Evolutionary conservation across 108 stramenopile species (phyloP).

Genomic region (Craspedostauros australis): DNA sequence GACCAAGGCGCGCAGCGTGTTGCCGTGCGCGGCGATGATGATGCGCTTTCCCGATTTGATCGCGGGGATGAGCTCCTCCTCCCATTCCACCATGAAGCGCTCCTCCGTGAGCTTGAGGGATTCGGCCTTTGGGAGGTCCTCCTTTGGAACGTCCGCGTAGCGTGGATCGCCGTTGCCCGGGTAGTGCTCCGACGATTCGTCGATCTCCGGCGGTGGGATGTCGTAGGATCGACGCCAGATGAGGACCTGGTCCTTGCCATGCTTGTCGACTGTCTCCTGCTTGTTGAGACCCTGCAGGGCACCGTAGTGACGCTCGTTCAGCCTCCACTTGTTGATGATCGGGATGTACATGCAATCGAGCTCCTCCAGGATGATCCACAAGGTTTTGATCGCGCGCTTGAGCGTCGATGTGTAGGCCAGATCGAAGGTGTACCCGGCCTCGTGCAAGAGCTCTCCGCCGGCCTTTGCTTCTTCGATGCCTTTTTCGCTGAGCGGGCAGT

Average conservation of each 20-base stretch:
- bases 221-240: constrained; percentile 90
- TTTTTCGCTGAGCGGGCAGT: constrained; percentile 87
- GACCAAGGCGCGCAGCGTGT: constrained; percentile 96
- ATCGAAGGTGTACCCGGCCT: constrained; percentile 59
- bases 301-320: constrained; percentile 92
- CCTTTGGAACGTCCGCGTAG: constrained; percentile 62
- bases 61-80: constrained; percentile 75
- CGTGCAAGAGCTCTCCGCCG: constrained; percentile 62
- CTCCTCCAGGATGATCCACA: constrained; percentile 84
- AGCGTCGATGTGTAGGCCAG: constrained; percentile 87
- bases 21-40: constrained; percentile 98
- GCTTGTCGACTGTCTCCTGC: constrained; percentile 90
- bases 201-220: constrained; percentile 80
- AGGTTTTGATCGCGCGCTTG: constrained; percentile 79
- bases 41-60: constrained; percentile 92
- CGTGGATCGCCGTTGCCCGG: constrained; percentile 86
- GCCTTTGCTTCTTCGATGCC: constrained; percentile 87
- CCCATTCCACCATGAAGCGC: constrained; percentile 93
- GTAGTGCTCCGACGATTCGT: constrained; percentile 54
- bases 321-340: constrained; percentile 72
- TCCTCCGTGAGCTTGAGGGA: constrained; percentile 86
- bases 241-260: constrained; percentile 88
- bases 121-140: constrained; percentile 78
- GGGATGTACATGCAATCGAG: constrained; percentile 80
- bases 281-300: constrained; percentile 87